phyloP scores from a whole-genome alignment of 1,139 yeast genomes.

The Taphrina wiesneri region DNA sequence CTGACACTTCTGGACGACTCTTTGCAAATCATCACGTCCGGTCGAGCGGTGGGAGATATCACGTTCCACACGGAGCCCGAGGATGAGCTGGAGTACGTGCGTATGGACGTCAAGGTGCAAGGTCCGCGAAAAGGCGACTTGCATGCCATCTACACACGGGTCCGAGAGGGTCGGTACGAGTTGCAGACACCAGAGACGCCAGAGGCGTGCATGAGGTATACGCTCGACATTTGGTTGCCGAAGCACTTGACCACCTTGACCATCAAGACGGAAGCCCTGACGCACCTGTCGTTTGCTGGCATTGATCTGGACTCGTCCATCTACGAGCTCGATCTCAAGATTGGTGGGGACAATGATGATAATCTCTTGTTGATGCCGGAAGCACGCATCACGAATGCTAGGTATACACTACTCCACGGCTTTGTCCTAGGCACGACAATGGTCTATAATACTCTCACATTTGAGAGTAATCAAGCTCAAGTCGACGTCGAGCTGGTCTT shows the following conservation, averaged over 20 bases:
- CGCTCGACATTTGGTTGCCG: conserved; percentile 20
- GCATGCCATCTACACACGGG: conserved; percentile 27
- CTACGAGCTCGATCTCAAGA: not conserved
- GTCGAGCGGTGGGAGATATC: conserved; percentile 23
- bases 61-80: conserved; percentile 15
- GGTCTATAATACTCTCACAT: conserved; percentile 7
- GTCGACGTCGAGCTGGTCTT: conserved; percentile 16
- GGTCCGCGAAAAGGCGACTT: conserved; percentile 11
- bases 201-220: conserved; percentile 18
- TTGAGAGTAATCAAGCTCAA: conserved; percentile 9
- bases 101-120: conserved; percentile 23
- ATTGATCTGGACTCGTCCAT: conserved; percentile 8
- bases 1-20: conserved; percentile 14
- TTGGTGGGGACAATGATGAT: conserved; percentile 2
- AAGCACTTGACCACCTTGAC: not conserved
- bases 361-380: conserved; percentile 18
- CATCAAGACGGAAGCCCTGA: conserved; percentile 17
- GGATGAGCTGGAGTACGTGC: conserved; percentile 16
- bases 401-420: not conserved
- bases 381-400: not conserved
- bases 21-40: conserved; percentile 18
- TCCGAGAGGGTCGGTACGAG: conserved; percentile 20
- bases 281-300: conserved; percentile 21
- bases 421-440: conserved; percentile 23
- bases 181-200: conserved; percentile 29